A percentile compares a stretch with the other conserved stretches of the same genome.
These are phyloP conservation scores for Sporodiniella umbellata DNA, from an alignment of 371 early-diverging fungal genomes.

Conservation along the genomic window DNA sequence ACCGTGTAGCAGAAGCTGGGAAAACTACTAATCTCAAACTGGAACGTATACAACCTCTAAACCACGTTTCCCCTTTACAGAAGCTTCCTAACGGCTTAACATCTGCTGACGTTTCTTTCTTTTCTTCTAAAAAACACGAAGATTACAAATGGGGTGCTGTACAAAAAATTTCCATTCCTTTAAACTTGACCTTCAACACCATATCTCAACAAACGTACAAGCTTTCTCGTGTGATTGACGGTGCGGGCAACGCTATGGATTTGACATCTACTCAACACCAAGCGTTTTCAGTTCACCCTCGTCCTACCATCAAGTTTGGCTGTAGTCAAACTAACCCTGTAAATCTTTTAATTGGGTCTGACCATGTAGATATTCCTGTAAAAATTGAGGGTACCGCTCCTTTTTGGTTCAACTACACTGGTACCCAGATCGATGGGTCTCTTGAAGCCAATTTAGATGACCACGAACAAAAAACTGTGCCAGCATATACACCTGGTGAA, in stretches of 20 bases:
- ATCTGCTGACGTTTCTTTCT: slow-evolving; percentile 23
- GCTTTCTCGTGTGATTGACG: slow-evolving; percentile 33
- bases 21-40: slow-evolving; percentile 13
- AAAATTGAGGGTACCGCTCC: slow-evolving; percentile 32
- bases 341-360: slow-evolving; percentile 32
- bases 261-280: slow-evolving; percentile 4
- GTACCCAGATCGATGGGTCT: not conserved
- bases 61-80: slow-evolving; percentile 29
- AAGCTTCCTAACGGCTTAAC: slow-evolving; percentile 14
- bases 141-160: slow-evolving; percentile 37
- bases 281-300: slow-evolving; percentile 28
- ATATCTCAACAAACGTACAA: slow-evolving; percentile 24
- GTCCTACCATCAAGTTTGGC: slow-evolving; percentile 32
- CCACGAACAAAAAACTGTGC: slow-evolving; percentile 2
- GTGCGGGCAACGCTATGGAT: slow-evolving; percentile 40
- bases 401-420: slow-evolving; percentile 28
- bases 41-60: slow-evolving; percentile 42
- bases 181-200: slow-evolving; percentile 31
- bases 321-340: slow-evolving; percentile 36
- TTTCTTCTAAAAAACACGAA: slow-evolving; percentile 12
- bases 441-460: too few relatives aligned
- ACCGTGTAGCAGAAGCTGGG: slow-evolving; percentile 4
- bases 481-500: slow-evolving; percentile 33
- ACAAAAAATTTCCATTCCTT: slow-evolving; percentile 20
- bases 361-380: slow-evolving; percentile 26